A percentile compares a stretch with the other conserved stretches of the same genome.
Evolutionary conservation across 495 filamentous ascomycete species (phyloP).

Genomic region (Trichoderma asperelloides): DNA sequence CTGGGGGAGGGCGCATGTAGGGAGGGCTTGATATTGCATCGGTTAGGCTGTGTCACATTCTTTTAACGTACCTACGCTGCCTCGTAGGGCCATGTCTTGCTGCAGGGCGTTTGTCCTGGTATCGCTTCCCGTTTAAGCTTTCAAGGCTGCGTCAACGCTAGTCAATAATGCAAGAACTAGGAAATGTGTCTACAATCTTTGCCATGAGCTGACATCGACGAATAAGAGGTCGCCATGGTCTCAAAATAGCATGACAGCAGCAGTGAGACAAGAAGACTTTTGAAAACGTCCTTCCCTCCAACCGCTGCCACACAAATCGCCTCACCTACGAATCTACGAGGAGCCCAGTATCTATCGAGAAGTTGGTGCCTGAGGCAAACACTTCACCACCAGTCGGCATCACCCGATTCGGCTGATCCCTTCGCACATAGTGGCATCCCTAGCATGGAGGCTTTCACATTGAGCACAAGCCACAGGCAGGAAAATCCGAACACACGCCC

Average conservation of each 20-base stretch:
- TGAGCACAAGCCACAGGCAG: not conserved
- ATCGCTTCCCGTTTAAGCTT: not conserved
- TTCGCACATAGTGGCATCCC: not conserved
- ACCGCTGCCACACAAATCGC: too few relatives aligned
- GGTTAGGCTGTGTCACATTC: too few relatives aligned
- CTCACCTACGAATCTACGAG: too few relatives aligned
- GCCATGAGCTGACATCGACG: not conserved
- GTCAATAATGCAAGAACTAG: not conserved
- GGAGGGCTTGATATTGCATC: too few relatives aligned
- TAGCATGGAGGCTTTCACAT: not conserved
- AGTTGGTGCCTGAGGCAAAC: not conserved
- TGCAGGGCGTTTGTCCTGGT: not conserved
- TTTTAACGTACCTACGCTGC: too few relatives aligned
- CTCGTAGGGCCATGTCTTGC: too few relatives aligned
- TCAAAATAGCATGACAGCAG: too few relatives aligned
- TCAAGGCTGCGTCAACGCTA: not conserved
- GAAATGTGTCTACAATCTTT: not conserved
- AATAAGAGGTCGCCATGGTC: not conserved
- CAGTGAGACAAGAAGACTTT: too few relatives aligned
- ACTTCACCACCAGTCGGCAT: not conserved
- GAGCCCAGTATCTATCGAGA: not conserved
- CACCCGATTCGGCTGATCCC: not conserved
- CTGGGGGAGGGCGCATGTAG: too few relatives aligned
- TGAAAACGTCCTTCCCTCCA: too few relatives aligned
- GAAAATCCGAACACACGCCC: not conserved